Percentiles rank a stretch among this genome's conserved stretches.
phyloP scores from a whole-genome alignment of 176 grass and related monocot species.

The Carex littledalei region DNA sequence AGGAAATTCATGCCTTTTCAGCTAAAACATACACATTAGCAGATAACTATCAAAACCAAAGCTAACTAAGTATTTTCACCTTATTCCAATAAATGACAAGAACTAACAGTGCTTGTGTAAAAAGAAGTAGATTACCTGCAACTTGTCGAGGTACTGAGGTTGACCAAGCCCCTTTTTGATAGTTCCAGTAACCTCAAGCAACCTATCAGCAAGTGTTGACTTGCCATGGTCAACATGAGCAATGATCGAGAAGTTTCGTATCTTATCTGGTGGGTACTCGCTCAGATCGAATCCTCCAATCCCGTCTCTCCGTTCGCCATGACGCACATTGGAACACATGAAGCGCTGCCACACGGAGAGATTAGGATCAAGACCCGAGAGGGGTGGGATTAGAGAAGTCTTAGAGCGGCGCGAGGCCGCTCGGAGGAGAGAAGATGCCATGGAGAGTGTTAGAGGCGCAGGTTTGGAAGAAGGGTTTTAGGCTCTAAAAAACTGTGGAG shows the following conservation, averaged over 20 bases:
- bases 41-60: neutral
- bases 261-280: slow-evolving; percentile 64
- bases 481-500: neutral
- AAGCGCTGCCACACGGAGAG: slow-evolving; percentile 26
- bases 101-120: neutral
- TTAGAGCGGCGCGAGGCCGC: neutral
- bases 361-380: slow-evolving; percentile 17
- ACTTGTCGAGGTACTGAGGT: slow-evolving; percentile 86
- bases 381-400: neutral
- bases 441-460: neutral
- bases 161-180: slow-evolving; percentile 85
- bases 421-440: neutral
- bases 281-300: slow-evolving; percentile 45
- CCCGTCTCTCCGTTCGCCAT: neutral
- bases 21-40: neutral
- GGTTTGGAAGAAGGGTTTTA: slow-evolving; percentile 20
- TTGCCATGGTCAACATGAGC: slow-evolving; percentile 91
- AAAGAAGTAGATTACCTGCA: slow-evolving; percentile 39
- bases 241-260: slow-evolving; percentile 90
- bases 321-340: slow-evolving; percentile 30
- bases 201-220: slow-evolving; percentile 75
- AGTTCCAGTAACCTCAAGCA: slow-evolving; percentile 85
- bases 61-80: neutral
- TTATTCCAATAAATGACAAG: neutral
- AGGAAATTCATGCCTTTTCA: neutral